Conservation (phyloP, 2,329 filamentous ascomycete species). For the Zasmidium angulare region DNA sequence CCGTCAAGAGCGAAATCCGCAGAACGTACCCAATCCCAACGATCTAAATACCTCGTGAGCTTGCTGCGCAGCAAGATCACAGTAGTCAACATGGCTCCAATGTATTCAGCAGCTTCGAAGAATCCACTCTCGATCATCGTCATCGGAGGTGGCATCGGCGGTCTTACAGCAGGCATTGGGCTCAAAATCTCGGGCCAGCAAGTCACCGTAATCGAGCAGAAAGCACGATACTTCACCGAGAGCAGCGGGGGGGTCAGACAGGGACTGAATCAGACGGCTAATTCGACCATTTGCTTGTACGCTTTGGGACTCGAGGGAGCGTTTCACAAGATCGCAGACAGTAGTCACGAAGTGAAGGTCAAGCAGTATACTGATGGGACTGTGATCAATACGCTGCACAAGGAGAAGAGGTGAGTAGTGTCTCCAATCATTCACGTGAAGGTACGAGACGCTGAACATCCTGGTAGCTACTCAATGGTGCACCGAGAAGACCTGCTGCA, state of each 20-base stretch:
- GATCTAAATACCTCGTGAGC: no score
- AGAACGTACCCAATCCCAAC: no score
- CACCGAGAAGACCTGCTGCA: not conserved
- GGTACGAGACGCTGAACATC: not conserved
- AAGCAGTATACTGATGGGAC: not conserved
- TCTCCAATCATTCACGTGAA: not conserved
- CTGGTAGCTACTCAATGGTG: not conserved
- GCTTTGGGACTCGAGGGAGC: not conserved
- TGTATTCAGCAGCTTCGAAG: not conserved
- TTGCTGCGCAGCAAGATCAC: no score
- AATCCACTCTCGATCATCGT: not conserved
- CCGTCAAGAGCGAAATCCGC: no score
- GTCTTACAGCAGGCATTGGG: not conserved
- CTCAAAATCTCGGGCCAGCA: not conserved
- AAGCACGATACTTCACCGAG: not conserved
- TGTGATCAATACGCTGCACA: not conserved
- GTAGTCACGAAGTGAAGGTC: not conserved
- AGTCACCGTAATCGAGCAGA: not conserved
- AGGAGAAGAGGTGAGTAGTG: not conserved
- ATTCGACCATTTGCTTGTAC: not conserved
- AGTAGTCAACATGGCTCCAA: no score
- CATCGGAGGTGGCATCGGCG: not conserved
- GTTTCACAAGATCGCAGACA: not conserved
- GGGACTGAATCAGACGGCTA: not conserved
- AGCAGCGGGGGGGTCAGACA: not conserved